Conservation (phyloP, 2,329 filamentous ascomycete species). For the Aspergillus sp. region DNA sequence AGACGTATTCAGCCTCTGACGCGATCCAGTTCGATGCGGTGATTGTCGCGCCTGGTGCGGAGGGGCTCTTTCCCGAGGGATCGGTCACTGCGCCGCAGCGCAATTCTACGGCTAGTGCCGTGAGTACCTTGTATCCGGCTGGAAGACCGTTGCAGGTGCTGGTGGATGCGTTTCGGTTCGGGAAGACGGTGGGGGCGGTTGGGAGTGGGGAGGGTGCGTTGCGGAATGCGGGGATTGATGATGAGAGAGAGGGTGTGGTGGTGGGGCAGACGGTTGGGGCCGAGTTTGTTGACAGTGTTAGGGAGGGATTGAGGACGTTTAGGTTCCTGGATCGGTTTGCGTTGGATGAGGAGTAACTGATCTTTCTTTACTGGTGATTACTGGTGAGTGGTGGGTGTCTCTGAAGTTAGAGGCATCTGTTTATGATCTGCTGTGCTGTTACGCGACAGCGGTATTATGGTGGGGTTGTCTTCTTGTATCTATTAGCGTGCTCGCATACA, state of each 20-base stretch:
- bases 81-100: constrained; percentile 23
- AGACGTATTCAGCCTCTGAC: constrained; percentile 66
- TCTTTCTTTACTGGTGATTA: not conserved
- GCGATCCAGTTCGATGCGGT: constrained; percentile 52
- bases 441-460: not conserved
- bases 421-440: not conserved
- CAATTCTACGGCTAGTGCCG: constrained; percentile 45
- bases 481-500: not conserved
- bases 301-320: constrained; percentile 63
- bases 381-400: no score
- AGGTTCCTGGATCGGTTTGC: constrained; percentile 68
- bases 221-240: constrained; percentile 47
- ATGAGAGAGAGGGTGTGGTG: constrained; percentile 39
- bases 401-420: no score
- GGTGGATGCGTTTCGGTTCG: constrained; percentile 64
- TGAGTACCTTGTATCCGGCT: constrained; percentile 60
- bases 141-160: constrained; percentile 66
- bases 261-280: constrained; percentile 34
- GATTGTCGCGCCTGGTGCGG: constrained; percentile 59
- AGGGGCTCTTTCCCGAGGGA: constrained; percentile 50
- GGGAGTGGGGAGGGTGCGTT: constrained; percentile 49
- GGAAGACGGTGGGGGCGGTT: constrained; percentile 67
- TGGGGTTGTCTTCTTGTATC: not conserved
- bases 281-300: constrained; percentile 50
- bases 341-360: constrained; percentile 46